phyloP scores from a whole-genome alignment of 1,284 basidiomycete species.

The Xanthoconium separans region DNA sequence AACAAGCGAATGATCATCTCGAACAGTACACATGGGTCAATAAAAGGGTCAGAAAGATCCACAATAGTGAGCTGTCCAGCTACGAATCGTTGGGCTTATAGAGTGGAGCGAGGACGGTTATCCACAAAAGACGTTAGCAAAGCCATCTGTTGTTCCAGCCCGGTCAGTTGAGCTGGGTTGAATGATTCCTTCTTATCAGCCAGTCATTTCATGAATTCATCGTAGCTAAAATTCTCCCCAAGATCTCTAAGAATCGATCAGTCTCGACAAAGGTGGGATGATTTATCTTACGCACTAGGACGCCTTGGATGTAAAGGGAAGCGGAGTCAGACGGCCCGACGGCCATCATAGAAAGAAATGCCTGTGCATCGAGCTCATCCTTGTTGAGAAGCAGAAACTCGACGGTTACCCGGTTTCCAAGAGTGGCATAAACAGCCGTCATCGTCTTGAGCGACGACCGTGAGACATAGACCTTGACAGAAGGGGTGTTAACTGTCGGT shows the following conservation, averaged over 20 bases:
- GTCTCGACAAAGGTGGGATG: conserved; percentile 3
- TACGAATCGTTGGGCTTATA: conserved; percentile 39
- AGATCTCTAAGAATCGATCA: conserved; percentile 45
- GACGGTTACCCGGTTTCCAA: conserved; percentile 50
- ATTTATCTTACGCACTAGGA: conserved; percentile 44
- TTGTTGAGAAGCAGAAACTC: conserved; percentile 58
- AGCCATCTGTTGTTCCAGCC: conserved; percentile 59
- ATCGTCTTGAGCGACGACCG: conserved; percentile 61
- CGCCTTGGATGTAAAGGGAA: conserved; percentile 64
- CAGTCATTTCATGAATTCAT: conserved; percentile 47
- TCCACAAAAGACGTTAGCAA: conserved; percentile 54
- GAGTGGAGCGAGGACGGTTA: conserved; percentile 15
- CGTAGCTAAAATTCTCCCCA: conserved; percentile 46
- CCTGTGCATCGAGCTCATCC: conserved; percentile 63
- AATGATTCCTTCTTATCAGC: conserved; percentile 48
- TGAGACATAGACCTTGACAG: conserved; percentile 61
- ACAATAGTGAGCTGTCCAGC: conserved; percentile 60
- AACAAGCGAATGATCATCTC: conserved; percentile 68
- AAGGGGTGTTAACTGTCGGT: conserved; percentile 42
- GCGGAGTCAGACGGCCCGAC: conserved; percentile 56
- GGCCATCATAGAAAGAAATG: conserved; percentile 68
- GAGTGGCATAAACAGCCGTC: conserved; percentile 50
- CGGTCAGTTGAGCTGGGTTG: conserved; percentile 49
- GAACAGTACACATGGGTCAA: conserved; percentile 69
- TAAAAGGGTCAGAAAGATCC: conserved; percentile 71